These are phyloP conservation scores for Neocatenulostroma microsporum DNA, from an alignment of 2,329 filamentous ascomycete species.

Conservation along the genomic window DNA sequence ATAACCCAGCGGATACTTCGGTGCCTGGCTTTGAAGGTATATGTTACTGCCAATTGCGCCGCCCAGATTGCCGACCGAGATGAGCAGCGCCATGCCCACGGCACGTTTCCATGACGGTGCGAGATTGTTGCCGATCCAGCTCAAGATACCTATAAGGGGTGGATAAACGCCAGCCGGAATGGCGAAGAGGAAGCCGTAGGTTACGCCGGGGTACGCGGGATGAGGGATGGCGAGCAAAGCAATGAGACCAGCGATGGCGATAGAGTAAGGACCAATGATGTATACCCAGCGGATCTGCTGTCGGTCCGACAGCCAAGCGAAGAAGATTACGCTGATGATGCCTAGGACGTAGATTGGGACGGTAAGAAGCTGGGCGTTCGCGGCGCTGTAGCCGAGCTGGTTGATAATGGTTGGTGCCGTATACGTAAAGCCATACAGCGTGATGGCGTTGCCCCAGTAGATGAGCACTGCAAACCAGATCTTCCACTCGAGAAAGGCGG, in stretches of 20 bases:
- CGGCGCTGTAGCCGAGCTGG: slow-evolving; percentile 37
- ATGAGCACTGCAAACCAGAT: slow-evolving; percentile 35
- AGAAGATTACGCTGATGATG: slow-evolving; percentile 17
- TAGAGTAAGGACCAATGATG: too few species aligned
- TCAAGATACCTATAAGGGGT: slow-evolving; percentile 28
- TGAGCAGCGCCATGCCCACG: slow-evolving; percentile 42
- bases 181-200: slow-evolving; percentile 51
- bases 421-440: slow-evolving; percentile 56
- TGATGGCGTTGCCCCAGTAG: slow-evolving; percentile 49
- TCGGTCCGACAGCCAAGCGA: slow-evolving; percentile 16
- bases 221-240: too few species aligned
- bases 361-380: slow-evolving; percentile 38
- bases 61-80: slow-evolving; percentile 41
- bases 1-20: slow-evolving; percentile 44
- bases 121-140: slow-evolving; percentile 48
- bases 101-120: slow-evolving; percentile 47
- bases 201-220: too few species aligned
- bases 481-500: slow-evolving; percentile 40
- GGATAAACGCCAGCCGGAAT: slow-evolving; percentile 49
- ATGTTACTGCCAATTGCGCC: slow-evolving; percentile 62
- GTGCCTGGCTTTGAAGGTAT: slow-evolving; percentile 47
- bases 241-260: too few species aligned
- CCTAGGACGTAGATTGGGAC: slow-evolving; percentile 36
- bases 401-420: slow-evolving; percentile 50
- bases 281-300: slow-evolving; percentile 13